phyloP scores from a whole-genome alignment of 1,284 basidiomycete species.

The Jaminaea rosea region DNA sequence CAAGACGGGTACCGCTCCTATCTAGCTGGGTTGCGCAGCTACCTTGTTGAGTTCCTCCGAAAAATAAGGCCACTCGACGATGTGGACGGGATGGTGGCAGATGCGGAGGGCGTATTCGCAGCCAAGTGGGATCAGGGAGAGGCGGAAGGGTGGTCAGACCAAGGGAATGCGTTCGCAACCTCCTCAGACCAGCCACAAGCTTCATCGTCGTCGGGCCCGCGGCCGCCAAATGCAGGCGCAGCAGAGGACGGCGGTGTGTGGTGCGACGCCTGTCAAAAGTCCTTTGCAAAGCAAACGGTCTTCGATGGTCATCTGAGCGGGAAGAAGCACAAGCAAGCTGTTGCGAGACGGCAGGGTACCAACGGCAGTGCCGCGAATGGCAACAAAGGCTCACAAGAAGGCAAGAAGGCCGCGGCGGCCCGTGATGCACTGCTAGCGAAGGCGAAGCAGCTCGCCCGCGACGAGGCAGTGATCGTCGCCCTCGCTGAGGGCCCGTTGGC shows the following conservation, averaged over 20 bases:
- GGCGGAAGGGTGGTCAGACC: slow-evolving; percentile 64
- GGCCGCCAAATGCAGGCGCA: neutral
- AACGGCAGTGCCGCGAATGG: slow-evolving; percentile 48
- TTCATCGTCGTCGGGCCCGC: neutral
- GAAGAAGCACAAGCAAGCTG: slow-evolving; percentile 86
- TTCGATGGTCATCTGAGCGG: slow-evolving; percentile 92
- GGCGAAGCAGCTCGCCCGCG: slow-evolving; percentile 25
- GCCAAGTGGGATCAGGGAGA: slow-evolving; percentile 69
- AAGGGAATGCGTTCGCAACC: slow-evolving; percentile 46
- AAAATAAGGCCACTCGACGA: slow-evolving; percentile 81
- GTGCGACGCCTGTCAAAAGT: slow-evolving; percentile 82
- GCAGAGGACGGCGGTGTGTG: slow-evolving; percentile 62
- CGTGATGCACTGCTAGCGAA: slow-evolving; percentile 3
- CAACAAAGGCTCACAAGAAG: neutral
- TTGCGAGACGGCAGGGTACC: slow-evolving; percentile 53
- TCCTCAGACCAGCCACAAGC: neutral
- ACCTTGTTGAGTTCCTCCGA: slow-evolving; percentile 76
- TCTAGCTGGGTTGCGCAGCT: slow-evolving; percentile 58
- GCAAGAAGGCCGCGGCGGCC: neutral
- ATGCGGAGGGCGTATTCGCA: slow-evolving; percentile 64
- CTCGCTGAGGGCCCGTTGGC: slow-evolving; percentile 14
- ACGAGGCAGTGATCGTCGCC: slow-evolving; percentile 25
- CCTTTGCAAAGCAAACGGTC: slow-evolving; percentile 92
- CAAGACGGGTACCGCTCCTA: slow-evolving; percentile 34
- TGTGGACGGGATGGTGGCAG: slow-evolving; percentile 60